phyloP scores from a whole-genome alignment of 2,329 filamentous ascomycete genomes.

The Talaromyces rugulosus region DNA sequence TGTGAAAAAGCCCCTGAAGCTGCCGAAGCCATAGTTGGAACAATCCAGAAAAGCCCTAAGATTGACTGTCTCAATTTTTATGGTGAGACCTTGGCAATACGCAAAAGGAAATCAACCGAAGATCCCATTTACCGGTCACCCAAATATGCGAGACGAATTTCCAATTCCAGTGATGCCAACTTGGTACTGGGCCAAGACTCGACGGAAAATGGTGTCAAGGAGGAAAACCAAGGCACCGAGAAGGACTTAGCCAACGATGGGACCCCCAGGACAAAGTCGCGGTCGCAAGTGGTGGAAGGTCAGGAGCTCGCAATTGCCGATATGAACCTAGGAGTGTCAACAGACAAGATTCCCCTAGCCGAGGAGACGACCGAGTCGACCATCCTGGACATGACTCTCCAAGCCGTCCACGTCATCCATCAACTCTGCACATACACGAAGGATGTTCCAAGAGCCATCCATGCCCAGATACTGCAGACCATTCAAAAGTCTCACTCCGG shows the following conservation, averaged over 20 bases:
- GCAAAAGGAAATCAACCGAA: neutral
- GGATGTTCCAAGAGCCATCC: neutral
- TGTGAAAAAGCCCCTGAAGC: neutral
- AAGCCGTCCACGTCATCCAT: neutral
- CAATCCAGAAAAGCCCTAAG: neutral
- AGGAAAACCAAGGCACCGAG: neutral
- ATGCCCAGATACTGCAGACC: neutral
- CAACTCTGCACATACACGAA: neutral
- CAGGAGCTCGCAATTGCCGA: too few species aligned
- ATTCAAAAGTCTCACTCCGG: neutral
- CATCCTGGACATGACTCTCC: neutral
- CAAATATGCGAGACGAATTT: neutral
- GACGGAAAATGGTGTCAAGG: neutral
- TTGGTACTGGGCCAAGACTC: neutral
- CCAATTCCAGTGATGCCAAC: neutral
- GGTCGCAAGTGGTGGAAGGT: too few species aligned
- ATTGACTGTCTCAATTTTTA: neutral
- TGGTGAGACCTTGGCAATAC: neutral
- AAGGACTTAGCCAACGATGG: neutral
- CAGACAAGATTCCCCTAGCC: too few species aligned
- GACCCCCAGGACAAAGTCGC: too few species aligned
- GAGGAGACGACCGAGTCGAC: too few species aligned
- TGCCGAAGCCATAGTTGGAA: neutral
- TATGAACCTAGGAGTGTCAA: too few species aligned
- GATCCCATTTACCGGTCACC: neutral